A percentile compares a stretch with the other conserved stretches of the same genome.
These are phyloP conservation scores for Ogataea paraovalis DNA, from an alignment of 805 yeast genomes.

Conservation along the genomic window DNA sequence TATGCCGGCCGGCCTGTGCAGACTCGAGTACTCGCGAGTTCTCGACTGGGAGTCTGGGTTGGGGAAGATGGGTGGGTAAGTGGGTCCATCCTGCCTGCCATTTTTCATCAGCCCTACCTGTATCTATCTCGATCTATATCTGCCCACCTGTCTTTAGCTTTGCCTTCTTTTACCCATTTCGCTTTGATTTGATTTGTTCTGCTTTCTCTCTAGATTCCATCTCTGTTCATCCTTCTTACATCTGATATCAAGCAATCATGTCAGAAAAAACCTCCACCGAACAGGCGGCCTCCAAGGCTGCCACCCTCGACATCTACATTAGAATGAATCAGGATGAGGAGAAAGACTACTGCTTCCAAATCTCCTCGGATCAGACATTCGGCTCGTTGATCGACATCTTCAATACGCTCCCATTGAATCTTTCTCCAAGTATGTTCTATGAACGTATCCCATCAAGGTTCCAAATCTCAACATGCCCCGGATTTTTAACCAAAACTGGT, in stretches of 20 bases:
- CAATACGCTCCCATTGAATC: conserved; percentile 60
- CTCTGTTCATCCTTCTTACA: background rate
- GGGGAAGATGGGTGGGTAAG: too few relatives aligned
- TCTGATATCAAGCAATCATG: conserved; percentile 3
- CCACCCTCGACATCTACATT: conserved; percentile 49
- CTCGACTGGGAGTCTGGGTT: too few relatives aligned
- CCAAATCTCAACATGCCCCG: conserved; percentile 61
- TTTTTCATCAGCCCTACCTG: too few relatives aligned
- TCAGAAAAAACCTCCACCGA: conserved; percentile 2
- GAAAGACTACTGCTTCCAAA: conserved; percentile 84
- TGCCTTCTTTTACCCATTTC: too few relatives aligned
- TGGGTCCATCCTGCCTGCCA: too few relatives aligned
- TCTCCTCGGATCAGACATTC: conserved; percentile 57
- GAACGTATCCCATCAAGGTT: conserved; percentile 61
- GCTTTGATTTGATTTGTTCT: too few relatives aligned
- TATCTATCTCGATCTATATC: too few relatives aligned
- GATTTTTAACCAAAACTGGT: conserved; percentile 80
- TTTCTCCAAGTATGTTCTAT: conserved; percentile 79
- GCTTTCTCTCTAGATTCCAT: background rate
- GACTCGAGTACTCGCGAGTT: too few relatives aligned
- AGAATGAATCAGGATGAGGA: conserved; percentile 84
- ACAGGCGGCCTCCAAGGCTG: conserved; percentile 4
- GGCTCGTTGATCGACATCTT: conserved; percentile 59
- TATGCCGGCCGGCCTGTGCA: too few relatives aligned
- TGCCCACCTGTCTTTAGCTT: too few relatives aligned